Percentiles rank a stretch among this genome's conserved stretches.
Conservation (phyloP, 148 eudicot species). For the Heliamphora exappendiculata region DNA sequence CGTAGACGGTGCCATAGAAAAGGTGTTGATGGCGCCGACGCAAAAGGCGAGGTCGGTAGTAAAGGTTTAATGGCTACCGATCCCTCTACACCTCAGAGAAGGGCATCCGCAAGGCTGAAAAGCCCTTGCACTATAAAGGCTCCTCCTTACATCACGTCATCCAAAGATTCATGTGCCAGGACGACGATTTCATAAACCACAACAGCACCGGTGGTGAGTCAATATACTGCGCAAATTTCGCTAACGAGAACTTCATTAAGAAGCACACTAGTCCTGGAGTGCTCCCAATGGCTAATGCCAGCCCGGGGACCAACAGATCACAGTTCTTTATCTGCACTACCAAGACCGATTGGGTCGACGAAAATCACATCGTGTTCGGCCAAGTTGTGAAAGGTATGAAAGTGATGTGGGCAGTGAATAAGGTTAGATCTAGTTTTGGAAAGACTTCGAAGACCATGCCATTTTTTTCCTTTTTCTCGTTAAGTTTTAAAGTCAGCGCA, state of each 20-base stretch:
- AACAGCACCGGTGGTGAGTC: conserved; percentile 60
- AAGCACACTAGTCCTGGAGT: conserved; percentile 67
- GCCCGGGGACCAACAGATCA: conserved; percentile 60
- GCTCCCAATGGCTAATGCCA: conserved; percentile 74
- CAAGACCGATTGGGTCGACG: conserved; percentile 63
- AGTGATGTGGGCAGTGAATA: conserved; percentile 46
- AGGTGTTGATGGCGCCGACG: too few relatives aligned
- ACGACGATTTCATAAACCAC: conserved; percentile 47
- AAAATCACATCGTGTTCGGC: conserved; percentile 77
- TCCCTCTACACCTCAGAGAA: conserved; percentile 51
- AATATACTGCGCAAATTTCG: conserved; percentile 43
- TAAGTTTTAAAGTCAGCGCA: too few relatives aligned
- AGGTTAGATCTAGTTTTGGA: conserved; percentile 42
- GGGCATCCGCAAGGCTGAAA: conserved; percentile 35
- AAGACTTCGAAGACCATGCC: conserved; percentile 32
- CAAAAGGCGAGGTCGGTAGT: too few relatives aligned
- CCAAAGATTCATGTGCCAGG: conserved; percentile 58
- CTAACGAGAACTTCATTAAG: conserved; percentile 47
- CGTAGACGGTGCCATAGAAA: too few relatives aligned
- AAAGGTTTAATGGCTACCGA: too few relatives aligned
- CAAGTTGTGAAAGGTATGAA: conserved; percentile 53
- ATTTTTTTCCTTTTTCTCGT: too few relatives aligned
- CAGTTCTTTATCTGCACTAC: conserved; percentile 77
- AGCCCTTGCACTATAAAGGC: conserved; percentile 51
- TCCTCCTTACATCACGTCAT: conserved; percentile 54